Evolutionary conservation across 352 stramenopile genomes (phyloP), one percentile per base, ranked within the genome.

Genomic region (Pythium scleroteichum): DNA sequence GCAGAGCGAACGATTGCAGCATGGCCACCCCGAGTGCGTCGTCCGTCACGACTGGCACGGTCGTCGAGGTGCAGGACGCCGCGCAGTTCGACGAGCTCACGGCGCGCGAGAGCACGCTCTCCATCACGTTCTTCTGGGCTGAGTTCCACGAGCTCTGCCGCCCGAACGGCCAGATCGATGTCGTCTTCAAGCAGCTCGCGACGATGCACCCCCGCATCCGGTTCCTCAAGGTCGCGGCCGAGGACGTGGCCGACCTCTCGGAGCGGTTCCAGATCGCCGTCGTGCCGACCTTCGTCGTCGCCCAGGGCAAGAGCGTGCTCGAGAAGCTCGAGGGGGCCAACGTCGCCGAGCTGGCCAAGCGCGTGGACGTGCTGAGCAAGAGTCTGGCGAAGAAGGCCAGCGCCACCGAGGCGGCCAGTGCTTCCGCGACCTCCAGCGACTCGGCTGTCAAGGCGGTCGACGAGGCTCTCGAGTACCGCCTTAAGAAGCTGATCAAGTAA

Each of bases 241-340:
- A 96, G 58, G 80, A 92, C 45, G 71, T 94, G 23, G 63, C 85
- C 3, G 87, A 92, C 56, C 74, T 95, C 51, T 92, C 83, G 62
- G 87, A 96, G 64, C 82, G 84, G 35, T 96, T 97, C 62, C 64
- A 87, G 62, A 92, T 99, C 47, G 85, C 85, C 0, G 83, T 97
- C 6, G 95, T 99, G 47, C 97, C 97, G 14, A 98, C 96, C 9
- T 97, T 99, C 51, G 71, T 99, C 33, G 82, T 99, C 29, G 59
- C 70, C 20, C 81, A 94, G 57, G 85, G 84, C 57, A 78, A 72
- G 48, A 75, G 72, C 44, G 79, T 92, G 61, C 73, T 95, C 44
- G 84, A 95, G 62, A 91, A 92, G 66, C 72, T 92, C 27, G 86
- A 95, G 45, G 84, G 82, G 61, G 84, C 85, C 22, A 93, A 93